Evolutionary conservation across 2,329 filamentous ascomycete species (phyloP), one percentile per base, ranked within the genome.

Genomic region (Dactylellina sp.): DNA sequence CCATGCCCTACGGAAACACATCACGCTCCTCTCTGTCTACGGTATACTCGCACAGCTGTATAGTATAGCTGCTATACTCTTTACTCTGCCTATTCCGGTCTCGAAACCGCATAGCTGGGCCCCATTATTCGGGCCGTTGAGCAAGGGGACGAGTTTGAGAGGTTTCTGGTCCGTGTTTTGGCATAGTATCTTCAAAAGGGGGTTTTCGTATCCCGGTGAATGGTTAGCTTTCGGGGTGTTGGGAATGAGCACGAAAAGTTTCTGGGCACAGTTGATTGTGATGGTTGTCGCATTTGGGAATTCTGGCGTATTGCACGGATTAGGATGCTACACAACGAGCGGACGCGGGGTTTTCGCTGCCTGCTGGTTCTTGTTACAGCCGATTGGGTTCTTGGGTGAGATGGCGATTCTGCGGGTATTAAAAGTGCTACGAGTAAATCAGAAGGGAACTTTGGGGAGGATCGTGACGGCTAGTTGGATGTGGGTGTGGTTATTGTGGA

Each of bases 171-270:
- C 68, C 0, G 18, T 39, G 2, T 72, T 47, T 16, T 72, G 68
- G 68, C 68, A 72, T 42, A 55, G 60, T 42, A 72, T 72, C 24
- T 72, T 72, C 55, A 72, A 72, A 42, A 72, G 65, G 11, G 53
- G 47, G 11, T 72, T 72, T 32, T 65, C 60, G 2, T 72, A 72
- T 37, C 68, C 68, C 6, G 68, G 68, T 11, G 60, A 72, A 49
- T 72, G 68, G 68, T 14, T 72, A 5, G 60, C 60, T 1, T 55
- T 50, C 28, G 46, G 50, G 14, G 46, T 72, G 0, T 14, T 72
- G 2, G 37, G 44, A 11, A 18, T 72, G 11, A 39, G 56, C 1
- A 52, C 53, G 35, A 24, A 7, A n/a, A 50, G 47, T 20, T n/a
- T 64, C 2, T 37, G 37, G 46, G 68, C 68, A 18, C 68, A 72